These are phyloP conservation scores for Pythium grandisporangium DNA, from an alignment of 352 stramenopile genomes.

Conservation along the genomic window DNA sequence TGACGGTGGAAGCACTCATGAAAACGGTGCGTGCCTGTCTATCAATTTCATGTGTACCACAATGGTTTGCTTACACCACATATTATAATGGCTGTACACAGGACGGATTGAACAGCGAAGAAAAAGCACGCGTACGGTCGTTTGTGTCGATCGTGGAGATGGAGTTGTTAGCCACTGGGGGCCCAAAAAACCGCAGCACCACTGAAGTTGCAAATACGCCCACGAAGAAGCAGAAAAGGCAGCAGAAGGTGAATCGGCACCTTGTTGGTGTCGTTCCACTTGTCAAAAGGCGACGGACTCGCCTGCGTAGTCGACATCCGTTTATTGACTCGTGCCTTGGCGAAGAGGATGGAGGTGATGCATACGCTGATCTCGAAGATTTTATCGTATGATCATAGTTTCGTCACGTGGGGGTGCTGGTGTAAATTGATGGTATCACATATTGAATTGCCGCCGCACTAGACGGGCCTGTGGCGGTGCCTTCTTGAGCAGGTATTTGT, in stretches of 20 bases:
- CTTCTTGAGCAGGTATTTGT: constrained; percentile 16
- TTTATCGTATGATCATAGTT: constrained; percentile 23
- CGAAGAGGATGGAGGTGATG: constrained; percentile 25
- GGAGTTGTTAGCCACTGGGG: too few species aligned
- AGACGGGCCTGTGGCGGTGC: constrained; percentile 8
- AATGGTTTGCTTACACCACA: background rate
- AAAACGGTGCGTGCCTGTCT: constrained; percentile 7
- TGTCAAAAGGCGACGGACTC: constrained; percentile 13
- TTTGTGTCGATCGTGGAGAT: constrained; percentile 8
- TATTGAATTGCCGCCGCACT: constrained; percentile 7
- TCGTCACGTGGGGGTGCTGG: too few species aligned
- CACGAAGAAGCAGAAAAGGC: background rate
- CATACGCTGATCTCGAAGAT: constrained; percentile 27
- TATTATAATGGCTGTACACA: too few species aligned
- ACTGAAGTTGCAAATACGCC: too few species aligned
- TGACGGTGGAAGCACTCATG: constrained; percentile 5
- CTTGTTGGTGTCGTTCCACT: constrained; percentile 17
- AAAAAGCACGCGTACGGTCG: constrained; percentile 2
- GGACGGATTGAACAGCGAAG: background rate
- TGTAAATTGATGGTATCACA: constrained; percentile 6
- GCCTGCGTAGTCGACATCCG: constrained; percentile 19
- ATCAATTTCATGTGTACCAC: background rate
- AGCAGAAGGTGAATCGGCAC: constrained; percentile 4
- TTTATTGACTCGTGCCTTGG: constrained; percentile 27
- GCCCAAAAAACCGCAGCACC: too few species aligned